A percentile compares a stretch with the other conserved stretches of the same genome.
Evolutionary conservation across 2,329 filamentous ascomycete species (phyloP).

Genomic region (Aureobasidium vineae): DNA sequence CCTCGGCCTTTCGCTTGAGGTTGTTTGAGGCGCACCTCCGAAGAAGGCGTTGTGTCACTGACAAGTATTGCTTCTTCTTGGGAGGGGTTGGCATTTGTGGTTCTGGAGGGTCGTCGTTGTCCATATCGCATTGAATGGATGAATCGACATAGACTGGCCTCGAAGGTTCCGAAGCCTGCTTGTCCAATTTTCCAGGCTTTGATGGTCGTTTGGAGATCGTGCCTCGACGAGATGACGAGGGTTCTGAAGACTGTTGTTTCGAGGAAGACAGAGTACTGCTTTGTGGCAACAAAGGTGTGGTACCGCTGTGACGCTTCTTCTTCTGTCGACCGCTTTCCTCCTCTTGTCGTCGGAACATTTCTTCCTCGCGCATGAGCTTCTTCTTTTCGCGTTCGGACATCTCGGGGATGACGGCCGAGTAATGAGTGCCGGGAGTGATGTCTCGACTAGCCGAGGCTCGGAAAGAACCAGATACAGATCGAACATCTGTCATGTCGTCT

Average conservation of each 20-base stretch:
- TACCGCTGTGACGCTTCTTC: slow-evolving; percentile 58
- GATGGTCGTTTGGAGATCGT: slow-evolving; percentile 14
- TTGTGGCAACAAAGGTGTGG: slow-evolving; percentile 46
- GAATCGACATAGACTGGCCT: slow-evolving; percentile 36
- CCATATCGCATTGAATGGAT: slow-evolving; percentile 39
- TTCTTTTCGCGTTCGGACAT: slow-evolving; percentile 62
- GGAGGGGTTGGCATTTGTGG: slow-evolving; percentile 29
- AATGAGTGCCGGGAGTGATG: slow-evolving; percentile 57
- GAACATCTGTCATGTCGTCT: slow-evolving; percentile 56
- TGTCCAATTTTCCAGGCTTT: neutral
- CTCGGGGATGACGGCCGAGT: slow-evolving; percentile 50
- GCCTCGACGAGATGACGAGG: slow-evolving; percentile 16
- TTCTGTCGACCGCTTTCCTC: slow-evolving; percentile 51
- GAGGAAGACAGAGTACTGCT: slow-evolving; percentile 35
- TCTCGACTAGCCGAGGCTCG: slow-evolving; percentile 57
- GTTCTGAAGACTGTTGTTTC: slow-evolving; percentile 30
- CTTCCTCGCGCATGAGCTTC: slow-evolving; percentile 62
- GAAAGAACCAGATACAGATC: slow-evolving; percentile 58
- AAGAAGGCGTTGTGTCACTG: slow-evolving; percentile 37
- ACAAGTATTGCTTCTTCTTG: slow-evolving; percentile 33
- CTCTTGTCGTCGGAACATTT: slow-evolving; percentile 61
- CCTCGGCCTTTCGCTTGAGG: slow-evolving; percentile 28
- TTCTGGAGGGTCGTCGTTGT: slow-evolving; percentile 35
- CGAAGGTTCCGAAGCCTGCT: slow-evolving; percentile 27
- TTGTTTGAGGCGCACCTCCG: slow-evolving; percentile 39